These are phyloP conservation scores for Stagonosporopsis vannaccii DNA, from an alignment of 2,329 filamentous ascomycete genomes.

Conservation along the genomic window DNA sequence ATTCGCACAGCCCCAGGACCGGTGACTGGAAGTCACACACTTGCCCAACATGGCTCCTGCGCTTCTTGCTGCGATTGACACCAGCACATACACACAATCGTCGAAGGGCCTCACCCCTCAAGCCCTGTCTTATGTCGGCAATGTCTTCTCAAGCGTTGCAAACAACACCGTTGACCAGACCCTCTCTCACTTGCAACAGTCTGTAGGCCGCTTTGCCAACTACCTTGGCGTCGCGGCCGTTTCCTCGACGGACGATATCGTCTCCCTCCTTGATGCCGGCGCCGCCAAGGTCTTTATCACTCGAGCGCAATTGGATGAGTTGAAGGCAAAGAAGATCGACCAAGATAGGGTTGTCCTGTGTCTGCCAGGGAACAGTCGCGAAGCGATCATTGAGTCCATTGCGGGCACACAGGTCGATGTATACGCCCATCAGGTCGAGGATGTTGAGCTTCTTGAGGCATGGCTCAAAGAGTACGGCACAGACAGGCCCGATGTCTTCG, in stretches of 20 bases:
- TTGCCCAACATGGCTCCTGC: slow-evolving; percentile 52
- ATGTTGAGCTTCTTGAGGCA: slow-evolving; percentile 53
- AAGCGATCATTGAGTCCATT: slow-evolving; percentile 51
- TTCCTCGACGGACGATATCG: slow-evolving; percentile 72
- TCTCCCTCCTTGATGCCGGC: slow-evolving; percentile 83
- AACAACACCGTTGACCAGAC: slow-evolving; percentile 57
- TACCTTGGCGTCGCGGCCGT: slow-evolving; percentile 81
- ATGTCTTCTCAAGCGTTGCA: slow-evolving; percentile 62
- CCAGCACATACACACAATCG: slow-evolving; percentile 53
- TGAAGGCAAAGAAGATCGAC: slow-evolving; percentile 61
- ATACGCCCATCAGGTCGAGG: slow-evolving; percentile 52
- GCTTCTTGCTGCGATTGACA: slow-evolving; percentile 59
- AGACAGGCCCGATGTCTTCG: slow-evolving; percentile 58
- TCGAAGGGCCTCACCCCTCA: slow-evolving; percentile 60
- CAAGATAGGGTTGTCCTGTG: slow-evolving; percentile 65
- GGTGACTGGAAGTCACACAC: slow-evolving; percentile 5
- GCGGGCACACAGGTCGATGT: slow-evolving; percentile 54
- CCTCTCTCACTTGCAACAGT: slow-evolving; percentile 62
- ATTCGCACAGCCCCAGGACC: not conserved
- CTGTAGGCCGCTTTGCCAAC: slow-evolving; percentile 64
- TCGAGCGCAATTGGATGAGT: slow-evolving; percentile 68
- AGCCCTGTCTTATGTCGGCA: slow-evolving; percentile 64
- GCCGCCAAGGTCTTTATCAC: slow-evolving; percentile 85
- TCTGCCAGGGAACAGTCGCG: slow-evolving; percentile 54
- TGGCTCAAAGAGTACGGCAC: slow-evolving; percentile 60